Evolutionary conservation across 1,284 basidiomycete genomes (phyloP), one percentile per base, ranked within the genome.

Genomic region (Trametes polyzona): DNA sequence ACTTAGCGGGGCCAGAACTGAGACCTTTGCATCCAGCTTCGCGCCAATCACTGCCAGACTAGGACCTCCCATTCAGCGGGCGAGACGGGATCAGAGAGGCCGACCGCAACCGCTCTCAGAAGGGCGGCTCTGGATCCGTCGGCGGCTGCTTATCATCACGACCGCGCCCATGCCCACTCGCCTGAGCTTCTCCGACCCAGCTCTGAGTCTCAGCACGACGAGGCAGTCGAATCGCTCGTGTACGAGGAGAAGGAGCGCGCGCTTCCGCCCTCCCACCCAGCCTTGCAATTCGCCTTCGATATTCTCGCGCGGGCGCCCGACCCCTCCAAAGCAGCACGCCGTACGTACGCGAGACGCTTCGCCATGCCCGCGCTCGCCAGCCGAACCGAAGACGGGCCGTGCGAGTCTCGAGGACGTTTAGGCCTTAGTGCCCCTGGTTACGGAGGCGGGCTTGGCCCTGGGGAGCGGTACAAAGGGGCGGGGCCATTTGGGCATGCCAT

Each of bases 371-470:
- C 35, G 35, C 11, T 17, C n/a, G n/a, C n/a, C n/a, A n/a, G 33
- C 33, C 33, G 11, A 35, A 10, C 12, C 33, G 33, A 35, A 21
- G 10, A 24, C 40, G 23, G 40, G 5, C 23, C 19, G 21, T 40
- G 23, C 11, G 23, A 12, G 14, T 12, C 8, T 7, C 30, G 8
- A 14, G 30, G 30, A 32, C 14, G 37, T 21, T 19, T 8, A 12
- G 9, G 26, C 35, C 8, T n/a, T 19, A n/a, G 11, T 40, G 52
- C 51, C 51, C 51, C 51, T 47, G 52, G 52, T 16, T 35, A 53
- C 52, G 29, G 39, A 19, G 11, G 23, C 43, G 23, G 35, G 36
- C 42, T 35, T 39, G 51, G 7, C 26, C 14, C 52, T 47, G 39
- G 52, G 43, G 43, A 53, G 41, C 41, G n/a, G n/a, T n/a, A n/a